Evolutionary conservation across 805 yeast species (phyloP), one percentile per base, ranked within the genome.

Genomic region (Starmerella stellata): DNA sequence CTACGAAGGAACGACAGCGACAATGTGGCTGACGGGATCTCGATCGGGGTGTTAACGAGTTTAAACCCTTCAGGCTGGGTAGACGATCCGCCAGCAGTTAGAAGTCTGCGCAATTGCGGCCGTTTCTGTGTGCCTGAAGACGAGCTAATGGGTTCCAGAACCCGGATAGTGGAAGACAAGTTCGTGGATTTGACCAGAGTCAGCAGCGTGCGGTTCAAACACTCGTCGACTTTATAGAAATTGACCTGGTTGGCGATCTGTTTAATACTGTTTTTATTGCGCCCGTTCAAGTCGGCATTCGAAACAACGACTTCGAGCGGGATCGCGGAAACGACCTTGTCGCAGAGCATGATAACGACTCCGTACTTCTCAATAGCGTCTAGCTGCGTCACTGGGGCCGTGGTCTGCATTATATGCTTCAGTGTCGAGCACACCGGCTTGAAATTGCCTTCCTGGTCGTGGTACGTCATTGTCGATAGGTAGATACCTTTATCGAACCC

Each of bases 401-500:
- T 65, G 50, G 77, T 76, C 37, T 75, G 67, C 21, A 90, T 70
- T 16, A 83, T 72, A 61, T 75, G 72, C 9, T 74, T 69, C 2
- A 95, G 95, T 15, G 44, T 30, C 2, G 58, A 39, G 16, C 54
- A 41, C 19, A 40, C 41, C 2, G 55, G 51, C 2, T 42, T 43
- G 36, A 40, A 41, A 9, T 49, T 51, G 35, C 72, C 74, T 7
- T 68, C 61, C 0, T 65, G 61, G 5, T 72, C 69, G 32, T 69
- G 56, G n/a, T 66, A 69, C 41, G 69, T 66, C 34, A 75, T 70
- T 33, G 82, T 82, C 34, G 90, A 73, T 34, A 82, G 71, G 65
- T 78, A 90, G 2, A 90, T 74, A 4, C 98, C 96, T 1, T 77
- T 68, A 53, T 82, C 93, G 0, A 96, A 83, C 32, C 96, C 96